Percentiles rank a stretch among this genome's conserved stretches.
Conservation (phyloP, 2,329 filamentous ascomycete species). For the Chrysoporthe austroafricana region DNA sequence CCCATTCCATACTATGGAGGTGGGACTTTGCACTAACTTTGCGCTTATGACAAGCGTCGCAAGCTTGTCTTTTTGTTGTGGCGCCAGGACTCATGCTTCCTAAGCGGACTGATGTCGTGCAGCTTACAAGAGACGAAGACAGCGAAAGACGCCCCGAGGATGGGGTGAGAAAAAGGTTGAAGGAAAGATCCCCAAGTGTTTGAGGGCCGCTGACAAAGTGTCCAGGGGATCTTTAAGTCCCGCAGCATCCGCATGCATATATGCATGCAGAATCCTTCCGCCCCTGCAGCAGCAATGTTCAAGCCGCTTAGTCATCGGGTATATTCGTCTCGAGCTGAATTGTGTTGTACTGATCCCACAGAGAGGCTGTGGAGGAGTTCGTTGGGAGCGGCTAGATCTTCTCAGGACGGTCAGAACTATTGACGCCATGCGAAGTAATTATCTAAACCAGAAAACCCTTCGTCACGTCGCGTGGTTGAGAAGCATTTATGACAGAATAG, state of each 20-base stretch:
- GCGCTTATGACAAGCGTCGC: conserved; percentile 54
- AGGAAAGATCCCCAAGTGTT: neutral
- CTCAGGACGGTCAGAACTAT: too few relatives aligned
- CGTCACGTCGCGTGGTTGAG: too few relatives aligned
- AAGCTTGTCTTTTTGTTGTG: conserved; percentile 41
- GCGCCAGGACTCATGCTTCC: neutral
- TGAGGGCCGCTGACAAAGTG: neutral
- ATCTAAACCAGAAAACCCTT: too few relatives aligned
- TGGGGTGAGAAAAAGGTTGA: neutral
- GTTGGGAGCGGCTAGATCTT: too few relatives aligned
- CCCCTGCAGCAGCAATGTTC: neutral
- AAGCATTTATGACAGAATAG: too few relatives aligned
- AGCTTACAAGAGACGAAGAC: neutral
- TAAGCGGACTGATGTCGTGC: neutral
- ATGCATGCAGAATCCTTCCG: neutral
- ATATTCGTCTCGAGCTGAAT: neutral
- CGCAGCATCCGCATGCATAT: too few relatives aligned
- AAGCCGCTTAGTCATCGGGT: neutral
- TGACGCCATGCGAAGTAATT: too few relatives aligned
- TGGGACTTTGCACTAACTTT: conserved; percentile 42
- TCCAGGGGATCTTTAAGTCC: neutral
- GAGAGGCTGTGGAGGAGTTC: too few relatives aligned
- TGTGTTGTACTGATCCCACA: too few relatives aligned
- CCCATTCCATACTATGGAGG: neutral
- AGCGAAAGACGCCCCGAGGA: neutral